These are phyloP conservation scores for Mortierella sp. DNA, from an alignment of 371 early-diverging fungal genomes.

Conservation along the genomic window DNA sequence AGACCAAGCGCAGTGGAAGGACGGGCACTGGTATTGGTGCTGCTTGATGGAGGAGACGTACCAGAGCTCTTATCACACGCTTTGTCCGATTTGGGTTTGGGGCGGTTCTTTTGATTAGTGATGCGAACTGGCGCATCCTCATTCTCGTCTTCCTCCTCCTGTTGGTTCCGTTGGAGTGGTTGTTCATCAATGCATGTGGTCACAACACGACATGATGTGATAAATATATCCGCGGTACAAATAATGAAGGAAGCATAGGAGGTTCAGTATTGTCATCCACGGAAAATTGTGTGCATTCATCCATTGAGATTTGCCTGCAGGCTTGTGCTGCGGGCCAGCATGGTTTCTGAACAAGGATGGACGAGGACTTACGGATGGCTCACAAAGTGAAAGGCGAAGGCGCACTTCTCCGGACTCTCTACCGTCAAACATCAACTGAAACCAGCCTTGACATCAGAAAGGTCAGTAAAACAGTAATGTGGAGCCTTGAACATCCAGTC, in stretches of 20 bases:
- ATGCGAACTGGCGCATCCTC: slow-evolving; percentile 24
- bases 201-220: neutral
- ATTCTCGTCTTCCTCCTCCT: slow-evolving; percentile 22
- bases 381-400: slow-evolving; percentile 27
- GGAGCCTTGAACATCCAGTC: too few relatives aligned
- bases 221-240: too few relatives aligned
- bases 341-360: neutral
- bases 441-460: slow-evolving; percentile 23
- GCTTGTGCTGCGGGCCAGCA: too few relatives aligned
- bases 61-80: slow-evolving; percentile 4
- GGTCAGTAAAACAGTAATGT: too few relatives aligned
- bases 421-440: slow-evolving; percentile 30
- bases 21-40: neutral
- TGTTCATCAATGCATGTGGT: too few relatives aligned
- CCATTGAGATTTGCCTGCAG: too few relatives aligned
- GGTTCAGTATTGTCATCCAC: too few relatives aligned
- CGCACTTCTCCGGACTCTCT: slow-evolving; percentile 35
- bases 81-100: slow-evolving; percentile 14
- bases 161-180: neutral
- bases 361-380: slow-evolving; percentile 29
- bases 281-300: too few relatives aligned
- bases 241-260: too few relatives aligned
- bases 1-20: neutral
- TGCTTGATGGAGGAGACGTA: neutral
- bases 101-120: slow-evolving; percentile 10